These are phyloP conservation scores for Candida pseudoglaebosa DNA, from an alignment of 805 yeast genomes.

Conservation along the genomic window DNA sequence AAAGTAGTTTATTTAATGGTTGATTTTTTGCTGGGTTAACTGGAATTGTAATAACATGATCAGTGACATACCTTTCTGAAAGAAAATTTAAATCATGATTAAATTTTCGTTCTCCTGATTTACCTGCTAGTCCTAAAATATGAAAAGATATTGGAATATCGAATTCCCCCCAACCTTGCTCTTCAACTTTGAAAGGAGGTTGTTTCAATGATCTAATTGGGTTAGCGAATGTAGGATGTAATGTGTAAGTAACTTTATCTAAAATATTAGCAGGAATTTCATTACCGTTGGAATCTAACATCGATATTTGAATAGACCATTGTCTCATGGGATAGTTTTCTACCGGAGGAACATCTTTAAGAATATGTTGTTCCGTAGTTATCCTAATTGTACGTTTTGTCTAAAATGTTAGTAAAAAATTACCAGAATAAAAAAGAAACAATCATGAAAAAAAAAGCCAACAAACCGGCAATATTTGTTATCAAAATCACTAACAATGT, in stretches of 20 bases:
- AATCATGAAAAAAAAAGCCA: no score
- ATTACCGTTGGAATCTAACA: slow-evolving; percentile 76
- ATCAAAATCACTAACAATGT: no score
- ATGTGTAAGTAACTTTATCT: slow-evolving; percentile 87
- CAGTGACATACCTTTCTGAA: slow-evolving; percentile 70
- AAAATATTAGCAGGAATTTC: slow-evolving; percentile 83
- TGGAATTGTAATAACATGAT: slow-evolving; percentile 75
- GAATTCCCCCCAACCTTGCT: slow-evolving; percentile 98
- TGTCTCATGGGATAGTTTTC: slow-evolving; percentile 92
- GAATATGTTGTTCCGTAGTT: slow-evolving; percentile 78
- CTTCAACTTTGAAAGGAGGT: slow-evolving; percentile 83
- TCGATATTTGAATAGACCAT: slow-evolving; percentile 78
- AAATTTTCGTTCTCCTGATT: slow-evolving; percentile 82
- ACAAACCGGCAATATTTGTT: no score
- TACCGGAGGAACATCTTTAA: slow-evolving; percentile 77
- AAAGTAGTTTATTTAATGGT: slow-evolving; percentile 62
- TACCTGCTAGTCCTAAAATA: slow-evolving; percentile 58
- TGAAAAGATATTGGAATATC: slow-evolving; percentile 79
- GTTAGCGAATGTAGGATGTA: slow-evolving; percentile 92
- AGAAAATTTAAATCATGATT: slow-evolving; percentile 87
- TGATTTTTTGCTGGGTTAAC: slow-evolving; percentile 56
- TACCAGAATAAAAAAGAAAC: no score
- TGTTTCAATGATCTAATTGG: slow-evolving; percentile 79
- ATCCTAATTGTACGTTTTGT: slow-evolving; percentile 85
- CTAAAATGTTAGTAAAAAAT: slow-evolving; percentile 32